Percentiles rank a stretch among this genome's conserved stretches.
Evolutionary conservation across 768 basidiomycete genomes (phyloP).

Genomic region (Pisolithus orientalis): DNA sequence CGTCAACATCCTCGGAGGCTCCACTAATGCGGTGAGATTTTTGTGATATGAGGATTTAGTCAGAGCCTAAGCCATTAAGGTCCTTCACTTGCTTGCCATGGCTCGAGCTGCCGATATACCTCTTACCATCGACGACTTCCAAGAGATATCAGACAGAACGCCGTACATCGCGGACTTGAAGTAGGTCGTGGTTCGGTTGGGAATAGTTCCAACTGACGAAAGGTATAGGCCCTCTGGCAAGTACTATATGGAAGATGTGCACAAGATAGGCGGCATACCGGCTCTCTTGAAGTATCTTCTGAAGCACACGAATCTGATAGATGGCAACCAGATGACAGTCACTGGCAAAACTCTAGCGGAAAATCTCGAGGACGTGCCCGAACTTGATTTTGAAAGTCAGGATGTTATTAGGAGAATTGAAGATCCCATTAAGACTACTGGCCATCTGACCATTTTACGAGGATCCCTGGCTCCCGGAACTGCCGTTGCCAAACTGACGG

Average conservation of each 20-base stretch:
- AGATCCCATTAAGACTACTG: constrained; percentile 81
- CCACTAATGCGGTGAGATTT: constrained; percentile 71
- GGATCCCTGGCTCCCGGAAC: constrained; percentile 87
- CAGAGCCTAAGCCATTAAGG: constrained; percentile 33
- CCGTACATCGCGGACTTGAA: constrained; percentile 84
- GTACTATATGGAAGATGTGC: constrained; percentile 89
- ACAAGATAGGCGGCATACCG: constrained; percentile 79
- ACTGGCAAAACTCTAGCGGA: constrained; percentile 88
- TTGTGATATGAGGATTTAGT: background rate
- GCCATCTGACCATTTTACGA: constrained; percentile 80
- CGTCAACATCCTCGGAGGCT: constrained; percentile 76
- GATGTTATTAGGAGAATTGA: constrained; percentile 67
- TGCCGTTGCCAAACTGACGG: constrained; percentile 89
- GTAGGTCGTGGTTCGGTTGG: constrained; percentile 28
- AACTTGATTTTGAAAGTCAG: constrained; percentile 66
- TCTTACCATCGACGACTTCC: constrained; percentile 83
- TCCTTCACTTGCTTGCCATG: constrained; percentile 79
- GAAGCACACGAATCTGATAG: constrained; percentile 70
- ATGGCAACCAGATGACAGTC: constrained; percentile 80
- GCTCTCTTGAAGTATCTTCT: constrained; percentile 80
- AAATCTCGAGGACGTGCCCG: constrained; percentile 73
- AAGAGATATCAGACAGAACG: constrained; percentile 68
- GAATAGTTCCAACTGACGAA: constrained; percentile 2
- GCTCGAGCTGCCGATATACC: constrained; percentile 73
- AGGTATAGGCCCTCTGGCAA: constrained; percentile 64